Base-by-base conservation (phyloP, 2,329 filamentous ascomycete genomes). In the Cercospora sp. region DNA sequence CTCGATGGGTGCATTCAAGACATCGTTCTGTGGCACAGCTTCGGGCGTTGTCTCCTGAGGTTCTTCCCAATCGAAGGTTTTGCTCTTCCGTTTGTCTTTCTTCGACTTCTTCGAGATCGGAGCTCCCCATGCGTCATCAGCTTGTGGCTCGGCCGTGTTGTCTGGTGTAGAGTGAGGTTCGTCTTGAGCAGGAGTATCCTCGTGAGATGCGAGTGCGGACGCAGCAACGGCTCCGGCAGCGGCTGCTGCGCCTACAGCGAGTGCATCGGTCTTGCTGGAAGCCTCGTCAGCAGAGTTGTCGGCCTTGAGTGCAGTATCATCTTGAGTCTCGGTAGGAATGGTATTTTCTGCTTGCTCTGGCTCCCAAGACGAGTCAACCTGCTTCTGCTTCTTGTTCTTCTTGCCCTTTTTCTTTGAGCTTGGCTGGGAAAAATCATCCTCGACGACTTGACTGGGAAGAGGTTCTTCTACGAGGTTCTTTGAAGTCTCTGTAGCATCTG, bases 351-450 rank as follows among this genome's bases (percentile, higher is more conserved):
- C 31, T 31, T 36, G 57, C 5, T 69, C 63, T 57, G 62, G 62
- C 33, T 67, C 68, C 67, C 64, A 63, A 9, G 28, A 45, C 18
- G 57, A 60, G 36, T 62, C 42, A 28, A 63, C 8, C n/a, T 59
- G 65, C 59, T 70, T 69, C 48, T 75, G 76, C 69, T 81, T 81
- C 55, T 80, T 80, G 30, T 79, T 77, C 60, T 81, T 82, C 73
- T 81, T 81, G 58, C 77, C 75, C 67, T 75, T 71, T 66, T 78
- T 78, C 60, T 45, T 68, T 51, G 70, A 68, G 6, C 55, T 58
- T 9, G 60, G n/a, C n/a, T 69, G 53, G 42, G 73, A 30, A 9
- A 61, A 31, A 8, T 64, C 67, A 5, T 60, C 63, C 7, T 63
- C 53, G 10, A 13, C 13, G 12, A 53, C 18, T 12, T 28, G 48